A percentile compares a stretch with the other conserved stretches of the same genome.
These are phyloP conservation scores for Diaporthe helianthi DNA, from an alignment of 2,329 filamentous ascomycete species.

Conservation along the genomic window DNA sequence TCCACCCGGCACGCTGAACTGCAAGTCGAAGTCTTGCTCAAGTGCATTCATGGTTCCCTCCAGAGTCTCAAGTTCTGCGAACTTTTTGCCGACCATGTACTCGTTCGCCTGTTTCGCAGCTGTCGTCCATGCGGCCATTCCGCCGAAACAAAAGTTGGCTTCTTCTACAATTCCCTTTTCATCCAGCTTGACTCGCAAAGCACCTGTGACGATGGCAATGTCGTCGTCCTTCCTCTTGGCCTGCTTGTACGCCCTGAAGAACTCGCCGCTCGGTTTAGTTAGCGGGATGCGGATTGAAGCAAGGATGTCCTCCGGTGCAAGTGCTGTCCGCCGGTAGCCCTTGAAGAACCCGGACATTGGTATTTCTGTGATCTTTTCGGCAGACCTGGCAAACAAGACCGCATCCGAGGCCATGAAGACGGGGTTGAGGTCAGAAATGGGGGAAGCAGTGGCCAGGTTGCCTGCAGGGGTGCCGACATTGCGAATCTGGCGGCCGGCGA, in stretches of 20 bases:
- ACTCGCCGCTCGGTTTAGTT: conserved; percentile 77
- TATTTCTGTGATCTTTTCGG: conserved; percentile 78
- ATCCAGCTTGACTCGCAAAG: conserved; percentile 76
- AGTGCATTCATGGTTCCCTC: conserved; percentile 90
- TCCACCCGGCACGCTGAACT: conserved; percentile 90
- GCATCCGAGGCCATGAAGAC: conserved; percentile 90
- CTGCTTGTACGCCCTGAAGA: conserved; percentile 91
- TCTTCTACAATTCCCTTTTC: conserved; percentile 74
- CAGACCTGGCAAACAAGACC: conserved; percentile 79
- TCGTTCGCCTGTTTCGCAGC: conserved; percentile 79
- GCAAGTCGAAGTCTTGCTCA: conserved; percentile 87
- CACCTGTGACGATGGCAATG: conserved; percentile 94
- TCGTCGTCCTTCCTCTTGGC: conserved; percentile 97
- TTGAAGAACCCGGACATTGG: conserved; percentile 93
- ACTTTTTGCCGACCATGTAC: conserved; percentile 78
- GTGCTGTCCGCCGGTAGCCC: conserved; percentile 84
- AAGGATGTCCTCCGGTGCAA: conserved; percentile 83
- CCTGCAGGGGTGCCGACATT: conserved; percentile 98
- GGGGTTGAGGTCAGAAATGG: conserved; percentile 95
- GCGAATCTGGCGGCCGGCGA: conserved; percentile 92
- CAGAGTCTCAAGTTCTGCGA: conserved; percentile 81
- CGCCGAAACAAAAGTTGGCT: conserved; percentile 86
- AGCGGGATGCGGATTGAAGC: conserved; percentile 85
- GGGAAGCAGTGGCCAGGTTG: conserved; percentile 91
- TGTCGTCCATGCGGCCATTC: conserved; percentile 93